Base-by-base conservation (phyloP, 2,329 filamentous ascomycete species). In the Paraphoma sp. region DNA sequence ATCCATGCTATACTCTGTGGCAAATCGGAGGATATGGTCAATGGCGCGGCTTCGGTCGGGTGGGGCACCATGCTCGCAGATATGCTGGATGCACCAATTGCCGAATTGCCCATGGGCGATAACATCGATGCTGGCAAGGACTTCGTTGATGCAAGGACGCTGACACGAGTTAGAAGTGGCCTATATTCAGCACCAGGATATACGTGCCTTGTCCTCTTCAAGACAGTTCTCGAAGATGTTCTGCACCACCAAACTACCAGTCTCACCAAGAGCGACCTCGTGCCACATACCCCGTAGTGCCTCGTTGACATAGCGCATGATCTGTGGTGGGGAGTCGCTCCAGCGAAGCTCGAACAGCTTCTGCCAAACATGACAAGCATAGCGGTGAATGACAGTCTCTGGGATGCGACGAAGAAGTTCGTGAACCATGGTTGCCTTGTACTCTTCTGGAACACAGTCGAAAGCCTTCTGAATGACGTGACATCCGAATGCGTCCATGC, bases 181-280 rank as follows among this genome's bases (percentile, higher is more conserved):
- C 14, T 28, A 9, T 12, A n/a, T n/a, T 12, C 50, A 44, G 31
- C 29, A 28, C 29, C 10, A 28, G 49, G 12, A 50, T 10, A 10
- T 14, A 48, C 59, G 62, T 81, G 94, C 93, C 88, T 99, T 99
- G 80, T 99, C 95, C 71, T 98, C 94, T 73, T 99, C 96, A 30
- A 98, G 86, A 71, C 95, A 99, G 72, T 99, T 99, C 81, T 99
- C 95, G 76, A 99, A 99, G 73, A 99, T 99, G 76, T 99, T 99
- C 79, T 99, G 95, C 47, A 99, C 96, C 45, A 99, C 95, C 68
- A 99, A 84, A 76, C 95, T 99, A 58, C 95, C 95, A 10, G 96
- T 99, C 82, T 99, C 95, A 36, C 95, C 95, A 50, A 98, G 82
- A 18, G 96, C 96, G 62, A 99, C 95, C 72, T 99, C 94, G 72